Evolutionary conservation across 2,329 filamentous ascomycete genomes (phyloP).

Genomic region (Lachnellula occidentalis): DNA sequence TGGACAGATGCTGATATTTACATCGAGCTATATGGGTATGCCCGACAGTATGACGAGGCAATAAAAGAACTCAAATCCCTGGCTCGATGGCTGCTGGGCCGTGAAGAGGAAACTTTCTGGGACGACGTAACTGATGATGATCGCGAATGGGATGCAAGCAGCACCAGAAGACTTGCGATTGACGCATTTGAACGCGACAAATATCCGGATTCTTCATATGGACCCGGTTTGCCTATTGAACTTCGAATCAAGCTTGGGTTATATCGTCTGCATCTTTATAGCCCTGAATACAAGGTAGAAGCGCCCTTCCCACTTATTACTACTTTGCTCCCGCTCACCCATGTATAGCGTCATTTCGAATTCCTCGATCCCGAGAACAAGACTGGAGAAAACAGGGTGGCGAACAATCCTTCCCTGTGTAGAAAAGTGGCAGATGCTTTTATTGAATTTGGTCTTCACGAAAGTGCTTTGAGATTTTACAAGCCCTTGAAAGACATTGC

Average conservation of each 20-base stretch:
- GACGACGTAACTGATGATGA: constrained; percentile 67
- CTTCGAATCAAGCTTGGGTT: constrained; percentile 78
- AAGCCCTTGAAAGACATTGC: constrained; percentile 46
- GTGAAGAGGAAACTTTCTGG: constrained; percentile 72
- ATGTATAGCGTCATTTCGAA: constrained; percentile 54
- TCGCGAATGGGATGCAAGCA: constrained; percentile 78
- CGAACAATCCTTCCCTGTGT: constrained; percentile 73
- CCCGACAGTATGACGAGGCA: constrained; percentile 58
- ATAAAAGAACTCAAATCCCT: constrained; percentile 65
- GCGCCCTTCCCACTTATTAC: constrained; percentile 24
- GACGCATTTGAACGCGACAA: constrained; percentile 52
- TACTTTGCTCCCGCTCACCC: constrained; percentile 5
- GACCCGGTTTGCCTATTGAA: constrained; percentile 69
- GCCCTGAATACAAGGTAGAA: constrained; percentile 61
- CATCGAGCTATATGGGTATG: constrained; percentile 68
- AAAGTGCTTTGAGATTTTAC: constrained; percentile 54
- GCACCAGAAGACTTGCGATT: constrained; percentile 60
- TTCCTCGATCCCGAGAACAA: constrained; percentile 61
- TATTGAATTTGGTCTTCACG: constrained; percentile 42
- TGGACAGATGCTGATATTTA: constrained; percentile 89
- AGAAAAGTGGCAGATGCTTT: constrained; percentile 62
- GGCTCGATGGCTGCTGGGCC: constrained; percentile 76
- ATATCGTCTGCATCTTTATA: constrained; percentile 65
- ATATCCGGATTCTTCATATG: constrained; percentile 58
- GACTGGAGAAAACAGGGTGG: constrained; percentile 44